Conservation (phyloP, 1,284 basidiomycete genomes). For the Leccinum pseudoinsigne region DNA sequence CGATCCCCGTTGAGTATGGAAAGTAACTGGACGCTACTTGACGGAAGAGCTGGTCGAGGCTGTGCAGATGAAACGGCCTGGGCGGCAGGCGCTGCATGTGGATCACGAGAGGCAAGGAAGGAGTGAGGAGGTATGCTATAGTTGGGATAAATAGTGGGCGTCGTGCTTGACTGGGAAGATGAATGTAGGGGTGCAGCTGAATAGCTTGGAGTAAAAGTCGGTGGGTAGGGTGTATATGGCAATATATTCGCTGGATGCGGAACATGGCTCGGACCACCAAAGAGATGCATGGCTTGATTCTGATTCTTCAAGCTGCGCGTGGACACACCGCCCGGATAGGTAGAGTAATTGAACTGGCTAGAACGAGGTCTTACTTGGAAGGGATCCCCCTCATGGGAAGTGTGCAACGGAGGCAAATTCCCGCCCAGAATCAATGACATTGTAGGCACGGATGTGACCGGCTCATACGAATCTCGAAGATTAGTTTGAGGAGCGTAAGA, state of each 20-base stretch:
- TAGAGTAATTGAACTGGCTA: conserved; percentile 48
- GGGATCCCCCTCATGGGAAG: conserved; percentile 35
- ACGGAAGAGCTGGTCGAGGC: conserved; percentile 20
- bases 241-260: conserved; percentile 9
- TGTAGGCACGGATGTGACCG: conserved; percentile 5
- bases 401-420: conserved; percentile 11
- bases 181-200: conserved; percentile 16
- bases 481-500: conserved; percentile 10
- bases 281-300: conserved; percentile 47
- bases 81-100: conserved; percentile 4
- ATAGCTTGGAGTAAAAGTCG: conserved; percentile 18
- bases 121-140: conserved; percentile 9
- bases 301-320: conserved; percentile 34
- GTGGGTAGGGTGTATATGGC: conserved; percentile 14
- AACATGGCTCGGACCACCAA: conserved; percentile 23
- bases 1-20: conserved; percentile 38
- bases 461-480: conserved; percentile 14
- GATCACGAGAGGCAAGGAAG: conserved; percentile 12
- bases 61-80: conserved; percentile 14
- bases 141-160: conserved; percentile 20
- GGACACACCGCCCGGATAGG: conserved; percentile 28
- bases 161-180: conserved; percentile 18
- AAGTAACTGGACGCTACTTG: conserved; percentile 34
- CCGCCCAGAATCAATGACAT: conserved; percentile 13
- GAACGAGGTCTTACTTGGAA: conserved; percentile 62